A percentile compares a stretch with the other conserved stretches of the same genome.
Evolutionary conservation across 192 early-diverging fungal species (phyloP).

Genomic region (Martensiomyces pterosporus): DNA sequence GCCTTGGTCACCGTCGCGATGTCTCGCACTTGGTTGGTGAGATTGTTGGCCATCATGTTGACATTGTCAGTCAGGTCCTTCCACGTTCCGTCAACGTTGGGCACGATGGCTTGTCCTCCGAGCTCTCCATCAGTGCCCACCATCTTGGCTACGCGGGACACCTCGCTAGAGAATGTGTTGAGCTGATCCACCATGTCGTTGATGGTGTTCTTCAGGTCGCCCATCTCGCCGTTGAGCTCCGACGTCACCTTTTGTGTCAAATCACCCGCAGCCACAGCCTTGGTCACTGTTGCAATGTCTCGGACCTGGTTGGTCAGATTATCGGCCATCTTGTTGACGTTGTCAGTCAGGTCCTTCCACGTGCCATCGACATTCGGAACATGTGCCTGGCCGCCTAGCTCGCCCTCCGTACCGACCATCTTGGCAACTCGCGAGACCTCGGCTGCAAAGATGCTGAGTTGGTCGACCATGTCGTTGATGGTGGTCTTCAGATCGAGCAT

Average conservation of each 20-base stretch:
- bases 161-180: slow-evolving; percentile 56
- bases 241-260: slow-evolving; percentile 53
- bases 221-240: slow-evolving; percentile 55
- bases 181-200: slow-evolving; percentile 63
- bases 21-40: slow-evolving; percentile 57
- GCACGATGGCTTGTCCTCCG: slow-evolving; percentile 58
- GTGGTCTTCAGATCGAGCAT: slow-evolving; percentile 51
- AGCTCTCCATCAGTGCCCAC: slow-evolving; percentile 64
- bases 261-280: slow-evolving; percentile 56
- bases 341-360: slow-evolving; percentile 55
- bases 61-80: slow-evolving; percentile 61
- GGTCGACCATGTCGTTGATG: slow-evolving; percentile 52
- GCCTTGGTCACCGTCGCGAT: slow-evolving; percentile 53
- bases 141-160: slow-evolving; percentile 58
- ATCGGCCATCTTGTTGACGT: slow-evolving; percentile 57
- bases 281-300: slow-evolving; percentile 57
- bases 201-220: slow-evolving; percentile 56
- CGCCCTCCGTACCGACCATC: slow-evolving; percentile 54
- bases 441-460: slow-evolving; percentile 48
- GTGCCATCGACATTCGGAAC: slow-evolving; percentile 51
- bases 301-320: slow-evolving; percentile 59
- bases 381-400: slow-evolving; percentile 52
- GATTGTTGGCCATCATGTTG: slow-evolving; percentile 59
- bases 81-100: slow-evolving; percentile 59
- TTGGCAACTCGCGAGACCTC: slow-evolving; percentile 55